Base-by-base conservation (phyloP, 2,329 filamentous ascomycete genomes). In the Aspergillus sp. region DNA sequence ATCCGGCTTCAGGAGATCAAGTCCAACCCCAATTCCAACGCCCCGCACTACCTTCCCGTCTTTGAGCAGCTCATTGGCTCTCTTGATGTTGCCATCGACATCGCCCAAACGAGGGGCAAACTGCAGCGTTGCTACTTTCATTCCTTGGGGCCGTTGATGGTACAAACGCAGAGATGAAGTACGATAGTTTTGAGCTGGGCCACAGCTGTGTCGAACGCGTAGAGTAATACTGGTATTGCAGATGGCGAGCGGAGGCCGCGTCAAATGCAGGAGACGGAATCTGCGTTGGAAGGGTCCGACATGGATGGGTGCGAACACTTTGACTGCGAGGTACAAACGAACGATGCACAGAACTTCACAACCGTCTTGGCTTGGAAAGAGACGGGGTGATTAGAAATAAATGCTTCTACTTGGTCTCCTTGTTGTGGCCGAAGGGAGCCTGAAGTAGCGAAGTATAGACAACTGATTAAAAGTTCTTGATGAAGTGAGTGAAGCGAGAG, bases 61-160 rank as follows among this genome's bases (percentile, higher is more conserved):
- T 54, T 74, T 72, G n/a, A 82, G 66, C 39, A 83, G 60, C 25
- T 70, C 71, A 67, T 82, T 74, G 17, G 79, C 80, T 36, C 71
- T 72, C 42, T 67, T 69, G 57, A 82, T 80, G 64, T 82, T 83
- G 10, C 74, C 75, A 36, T 77, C 69, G 11, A 81, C 69, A 58
- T 81, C 75, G 21, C 79, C 79, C 49, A 82, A 62, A 27, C 66
- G 70, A 0, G 80, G 75, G 39, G 74, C 73, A 60, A 81, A 78
- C 62, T 82, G 80, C 10, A 82, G 70, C 5, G 77, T 81, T 38
- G 80, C 81, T 49, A 83, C 79, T 55, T 70, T 74, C 80, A 82
- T 82, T 23, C 63, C 61, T 54, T 60, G 63, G 17, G 25, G 39
- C 13, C 54, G 64, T 1, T 63, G 62, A 8, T 39, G 25, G 11